Conservation (phyloP, 305 asterid species). For the Solanum hybrid region DNA sequence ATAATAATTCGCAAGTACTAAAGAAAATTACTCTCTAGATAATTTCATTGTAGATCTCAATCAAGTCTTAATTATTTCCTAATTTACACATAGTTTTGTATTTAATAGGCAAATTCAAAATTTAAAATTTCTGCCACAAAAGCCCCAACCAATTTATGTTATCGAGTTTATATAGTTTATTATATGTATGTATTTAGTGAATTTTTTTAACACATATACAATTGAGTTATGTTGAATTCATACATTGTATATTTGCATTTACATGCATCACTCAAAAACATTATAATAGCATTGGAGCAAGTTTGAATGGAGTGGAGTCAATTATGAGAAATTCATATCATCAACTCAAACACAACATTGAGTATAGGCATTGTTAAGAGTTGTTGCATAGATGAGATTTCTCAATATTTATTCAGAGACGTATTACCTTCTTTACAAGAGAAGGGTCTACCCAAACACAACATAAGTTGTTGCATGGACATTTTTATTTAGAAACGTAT, state of each 20-base stretch:
- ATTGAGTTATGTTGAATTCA: background rate
- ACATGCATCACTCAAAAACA: background rate
- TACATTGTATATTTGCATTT: background rate
- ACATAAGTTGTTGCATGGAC: background rate
- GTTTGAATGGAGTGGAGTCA: background rate
- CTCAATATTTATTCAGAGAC: background rate
- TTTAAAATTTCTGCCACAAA: background rate
- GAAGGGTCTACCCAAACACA: background rate
- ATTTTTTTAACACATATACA: background rate
- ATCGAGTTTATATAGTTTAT: background rate
- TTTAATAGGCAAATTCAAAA: background rate
- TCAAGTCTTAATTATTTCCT: background rate
- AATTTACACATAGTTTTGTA: background rate
- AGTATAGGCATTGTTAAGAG: background rate
- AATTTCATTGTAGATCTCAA: background rate
- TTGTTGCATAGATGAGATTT: background rate
- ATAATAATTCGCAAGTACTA: rapidly evolving
- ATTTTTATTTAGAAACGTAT: background rate
- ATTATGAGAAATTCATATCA: background rate
- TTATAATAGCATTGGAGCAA: too few relatives aligned
- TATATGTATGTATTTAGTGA: background rate
- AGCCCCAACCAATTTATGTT: background rate
- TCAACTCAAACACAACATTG: background rate
- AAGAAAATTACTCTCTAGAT: background rate
- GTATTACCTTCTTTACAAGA: background rate